phyloP scores from a whole-genome alignment of 805 yeast species.

The Candida sonorensis region DNA sequence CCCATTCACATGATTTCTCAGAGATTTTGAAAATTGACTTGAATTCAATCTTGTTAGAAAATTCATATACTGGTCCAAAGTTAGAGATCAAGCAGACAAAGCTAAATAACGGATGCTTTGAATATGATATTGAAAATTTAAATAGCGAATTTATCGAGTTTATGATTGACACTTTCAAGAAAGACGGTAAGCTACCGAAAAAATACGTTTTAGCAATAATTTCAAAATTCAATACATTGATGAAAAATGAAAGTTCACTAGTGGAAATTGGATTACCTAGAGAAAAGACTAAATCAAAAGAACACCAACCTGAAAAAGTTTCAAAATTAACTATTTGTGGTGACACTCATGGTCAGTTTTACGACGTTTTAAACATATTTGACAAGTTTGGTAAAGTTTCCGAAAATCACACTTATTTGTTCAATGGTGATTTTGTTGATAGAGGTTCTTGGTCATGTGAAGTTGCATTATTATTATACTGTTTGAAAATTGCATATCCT shows the following conservation, averaged over 20 bases:
- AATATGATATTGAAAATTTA: slow-evolving; percentile 38
- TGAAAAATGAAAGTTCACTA: slow-evolving; percentile 63
- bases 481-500: slow-evolving; percentile 74
- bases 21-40: slow-evolving; percentile 42
- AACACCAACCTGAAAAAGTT: slow-evolving; percentile 27
- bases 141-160: slow-evolving; percentile 50
- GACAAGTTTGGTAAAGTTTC: slow-evolving; percentile 64
- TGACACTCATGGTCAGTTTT: slow-evolving; percentile 97
- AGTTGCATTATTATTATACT: slow-evolving; percentile 75
- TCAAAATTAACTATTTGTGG: slow-evolving; percentile 80
- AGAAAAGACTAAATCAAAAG: slow-evolving; percentile 27
- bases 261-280: slow-evolving; percentile 51
- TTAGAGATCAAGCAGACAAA: slow-evolving; percentile 37
- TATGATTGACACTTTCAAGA: slow-evolving; percentile 65
- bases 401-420: slow-evolving; percentile 64
- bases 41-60: slow-evolving; percentile 42
- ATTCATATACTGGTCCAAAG: slow-evolving; percentile 51
- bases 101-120: too few relatives aligned
- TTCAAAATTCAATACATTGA: slow-evolving; percentile 58
- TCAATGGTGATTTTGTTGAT: slow-evolving; percentile 97
- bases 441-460: slow-evolving; percentile 98
- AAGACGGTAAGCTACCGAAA: slow-evolving; percentile 71
- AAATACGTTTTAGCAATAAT: slow-evolving; percentile 79
- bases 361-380: slow-evolving; percentile 80
- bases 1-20: slow-evolving; percentile 41